phyloP scores from a whole-genome alignment of 1,284 basidiomycete genomes.

The Gomphus bonarii region DNA sequence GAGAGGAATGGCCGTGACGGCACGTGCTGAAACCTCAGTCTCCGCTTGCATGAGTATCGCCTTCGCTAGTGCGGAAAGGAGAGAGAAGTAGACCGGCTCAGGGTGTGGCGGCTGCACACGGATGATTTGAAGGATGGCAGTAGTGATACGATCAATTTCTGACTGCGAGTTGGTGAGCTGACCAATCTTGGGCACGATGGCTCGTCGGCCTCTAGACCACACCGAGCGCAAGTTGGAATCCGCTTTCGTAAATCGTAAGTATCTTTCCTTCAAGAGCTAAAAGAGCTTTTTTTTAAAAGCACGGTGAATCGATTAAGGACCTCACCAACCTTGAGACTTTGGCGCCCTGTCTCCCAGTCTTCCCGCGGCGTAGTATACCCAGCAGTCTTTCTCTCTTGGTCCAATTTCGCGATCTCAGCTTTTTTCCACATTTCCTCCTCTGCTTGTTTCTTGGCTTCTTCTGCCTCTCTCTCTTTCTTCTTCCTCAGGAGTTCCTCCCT shows the following conservation, averaged over 20 bases:
- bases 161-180: conserved; percentile 78
- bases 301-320: conserved; percentile 1
- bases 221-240: conserved; percentile 43
- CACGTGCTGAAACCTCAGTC: conserved; percentile 86
- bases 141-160: conserved; percentile 64
- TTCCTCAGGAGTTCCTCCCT: conserved; percentile 14
- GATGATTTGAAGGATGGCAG: conserved; percentile 44
- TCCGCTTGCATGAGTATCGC: conserved; percentile 88
- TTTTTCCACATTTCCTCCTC: conserved; percentile 22
- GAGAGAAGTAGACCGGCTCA: conserved; percentile 55
- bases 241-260: conserved; percentile 67
- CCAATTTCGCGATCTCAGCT: conserved; percentile 9
- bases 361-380: conserved; percentile 44
- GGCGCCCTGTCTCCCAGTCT: conserved; percentile 61
- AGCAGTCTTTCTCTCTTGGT: conserved; percentile 16
- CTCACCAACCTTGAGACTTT: conserved; percentile 45
- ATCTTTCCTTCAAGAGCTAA: conserved; percentile 61
- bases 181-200: conserved; percentile 86
- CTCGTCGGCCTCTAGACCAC: conserved; percentile 62
- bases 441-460: conserved; percentile 17
- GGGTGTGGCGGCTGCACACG: conserved; percentile 29
- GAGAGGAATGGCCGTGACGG: conserved; percentile 76
- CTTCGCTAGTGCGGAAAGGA: conserved; percentile 83
- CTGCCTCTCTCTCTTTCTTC: conserved; percentile 23
- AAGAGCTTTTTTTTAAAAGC: neutral